phyloP scores from a whole-genome alignment of 306 rosid genomes.

The Mimosa bimucronata region DNA sequence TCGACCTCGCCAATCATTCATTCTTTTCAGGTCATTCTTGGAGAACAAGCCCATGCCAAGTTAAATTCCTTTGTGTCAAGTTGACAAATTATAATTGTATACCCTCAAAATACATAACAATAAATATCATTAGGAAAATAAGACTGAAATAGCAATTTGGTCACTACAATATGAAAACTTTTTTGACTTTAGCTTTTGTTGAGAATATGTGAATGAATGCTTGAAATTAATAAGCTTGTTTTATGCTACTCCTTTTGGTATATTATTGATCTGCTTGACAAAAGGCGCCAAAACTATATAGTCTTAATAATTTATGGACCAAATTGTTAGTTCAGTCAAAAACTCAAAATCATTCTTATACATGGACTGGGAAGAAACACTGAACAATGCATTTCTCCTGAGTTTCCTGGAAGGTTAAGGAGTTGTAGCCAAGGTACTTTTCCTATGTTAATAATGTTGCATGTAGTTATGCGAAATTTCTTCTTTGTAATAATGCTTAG shows the following conservation, averaged over 20 bases:
- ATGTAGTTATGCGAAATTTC: constrained; percentile 34
- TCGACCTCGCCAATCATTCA: constrained; percentile 79
- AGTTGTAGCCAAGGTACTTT: constrained; percentile 17
- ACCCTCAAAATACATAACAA: constrained; percentile 25
- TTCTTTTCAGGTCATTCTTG: constrained; percentile 91
- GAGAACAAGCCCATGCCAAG: constrained; percentile 75
- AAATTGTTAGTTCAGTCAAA: constrained; percentile 22
- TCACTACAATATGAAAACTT: not conserved
- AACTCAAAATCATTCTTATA: not conserved
- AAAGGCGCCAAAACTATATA: not conserved
- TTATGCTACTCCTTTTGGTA: not conserved
- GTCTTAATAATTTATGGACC: not conserved
- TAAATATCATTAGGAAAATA: constrained; percentile 21
- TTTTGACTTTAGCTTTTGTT: not conserved
- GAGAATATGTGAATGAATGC: not conserved
- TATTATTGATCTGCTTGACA: not conserved
- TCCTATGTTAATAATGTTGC: constrained; percentile 26
- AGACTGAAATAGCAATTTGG: not conserved
- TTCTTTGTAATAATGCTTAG: constrained; percentile 35
- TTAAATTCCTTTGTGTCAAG: constrained; percentile 35
- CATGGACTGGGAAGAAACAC: not conserved
- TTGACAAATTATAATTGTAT: constrained; percentile 41
- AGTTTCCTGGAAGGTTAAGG: constrained; percentile 46
- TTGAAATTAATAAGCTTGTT: not conserved
- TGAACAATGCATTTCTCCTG: constrained; percentile 47